Evolutionary conservation across 2,329 filamentous ascomycete genomes (phyloP).

Genomic region (Huntiella omanensis): DNA sequence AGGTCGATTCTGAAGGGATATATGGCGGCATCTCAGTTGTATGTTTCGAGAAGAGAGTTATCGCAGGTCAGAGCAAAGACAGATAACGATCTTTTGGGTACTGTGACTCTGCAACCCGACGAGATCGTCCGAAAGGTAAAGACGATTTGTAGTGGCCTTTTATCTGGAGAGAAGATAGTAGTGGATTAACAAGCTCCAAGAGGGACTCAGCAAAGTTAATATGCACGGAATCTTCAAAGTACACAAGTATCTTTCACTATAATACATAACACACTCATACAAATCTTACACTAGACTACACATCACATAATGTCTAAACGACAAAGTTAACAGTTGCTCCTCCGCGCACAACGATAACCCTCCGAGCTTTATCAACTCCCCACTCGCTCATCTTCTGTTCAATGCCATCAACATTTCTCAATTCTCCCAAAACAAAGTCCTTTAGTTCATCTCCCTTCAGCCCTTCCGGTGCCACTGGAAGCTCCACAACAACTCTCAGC

Average conservation of each 20-base stretch:
- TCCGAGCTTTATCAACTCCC: conserved; percentile 32
- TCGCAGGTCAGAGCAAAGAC: background rate
- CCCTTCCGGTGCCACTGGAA: conserved; percentile 31
- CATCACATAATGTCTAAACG: conserved; percentile 17
- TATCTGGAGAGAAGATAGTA: background rate
- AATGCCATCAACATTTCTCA: conserved; percentile 44
- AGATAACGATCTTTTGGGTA: conserved; percentile 1
- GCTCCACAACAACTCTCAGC: conserved; percentile 45
- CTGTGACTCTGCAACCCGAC: background rate
- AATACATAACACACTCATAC: background rate
- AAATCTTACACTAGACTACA: background rate
- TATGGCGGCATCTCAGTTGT: background rate
- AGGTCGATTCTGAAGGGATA: background rate
- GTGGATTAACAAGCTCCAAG: background rate
- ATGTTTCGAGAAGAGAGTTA: background rate
- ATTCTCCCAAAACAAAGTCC: conserved; percentile 40
- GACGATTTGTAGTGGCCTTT: background rate
- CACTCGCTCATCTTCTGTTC: conserved; percentile 23
- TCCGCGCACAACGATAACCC: conserved; percentile 45
- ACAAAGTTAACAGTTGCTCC: conserved; percentile 64
- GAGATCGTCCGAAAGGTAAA: background rate
- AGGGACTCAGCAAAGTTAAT: background rate
- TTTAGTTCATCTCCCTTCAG: conserved; percentile 21
- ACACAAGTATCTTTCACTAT: background rate
- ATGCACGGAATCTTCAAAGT: no score